Evolutionary conservation across 257 asterid species (phyloP).

Genomic region (Haberlea rhodopensis): DNA sequence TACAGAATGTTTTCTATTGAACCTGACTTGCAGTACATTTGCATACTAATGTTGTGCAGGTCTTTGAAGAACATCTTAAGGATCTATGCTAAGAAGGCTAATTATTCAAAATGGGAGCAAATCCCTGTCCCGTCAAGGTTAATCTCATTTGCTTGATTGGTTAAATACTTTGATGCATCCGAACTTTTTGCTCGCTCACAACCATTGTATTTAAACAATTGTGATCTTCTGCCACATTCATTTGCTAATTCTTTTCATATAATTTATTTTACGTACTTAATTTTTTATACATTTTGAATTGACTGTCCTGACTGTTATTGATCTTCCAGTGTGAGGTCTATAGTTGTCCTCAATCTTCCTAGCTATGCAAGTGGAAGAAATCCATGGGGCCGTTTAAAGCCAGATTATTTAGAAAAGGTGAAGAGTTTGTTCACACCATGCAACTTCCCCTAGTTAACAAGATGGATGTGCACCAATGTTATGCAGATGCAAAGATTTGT

Average conservation of each 20-base stretch:
- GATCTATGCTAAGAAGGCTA: conserved; percentile 84
- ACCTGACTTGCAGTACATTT: conserved; percentile 12
- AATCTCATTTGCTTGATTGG: conserved; percentile 16
- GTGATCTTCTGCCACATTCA: not conserved
- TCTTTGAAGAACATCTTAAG: conserved; percentile 89
- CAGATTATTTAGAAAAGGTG: conserved; percentile 85
- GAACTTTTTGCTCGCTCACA: not conserved
- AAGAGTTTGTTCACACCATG: not conserved
- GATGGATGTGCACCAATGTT: not conserved
- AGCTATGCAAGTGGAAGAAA: conserved; percentile 97
- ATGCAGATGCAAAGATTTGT: too few species aligned
- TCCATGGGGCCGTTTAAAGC: conserved; percentile 89
- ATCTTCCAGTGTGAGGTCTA: conserved; percentile 78
- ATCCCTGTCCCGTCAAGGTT: conserved; percentile 87
- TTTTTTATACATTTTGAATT: conserved; percentile 18
- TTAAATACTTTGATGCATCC: conserved; percentile 13
- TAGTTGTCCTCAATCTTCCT: conserved; percentile 89
- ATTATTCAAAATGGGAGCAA: conserved; percentile 77
- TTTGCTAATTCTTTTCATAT: not conserved
- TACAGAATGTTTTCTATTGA: not conserved
- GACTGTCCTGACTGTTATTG: conserved; percentile 23
- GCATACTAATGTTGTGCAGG: conserved; percentile 44
- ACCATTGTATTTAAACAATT: conserved; percentile 17
- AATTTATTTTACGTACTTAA: conserved; percentile 9
- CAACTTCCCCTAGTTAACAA: conserved; percentile 1